These are phyloP conservation scores for Pueraria montana DNA, from an alignment of 306 rosid genomes.

Conservation along the genomic window DNA sequence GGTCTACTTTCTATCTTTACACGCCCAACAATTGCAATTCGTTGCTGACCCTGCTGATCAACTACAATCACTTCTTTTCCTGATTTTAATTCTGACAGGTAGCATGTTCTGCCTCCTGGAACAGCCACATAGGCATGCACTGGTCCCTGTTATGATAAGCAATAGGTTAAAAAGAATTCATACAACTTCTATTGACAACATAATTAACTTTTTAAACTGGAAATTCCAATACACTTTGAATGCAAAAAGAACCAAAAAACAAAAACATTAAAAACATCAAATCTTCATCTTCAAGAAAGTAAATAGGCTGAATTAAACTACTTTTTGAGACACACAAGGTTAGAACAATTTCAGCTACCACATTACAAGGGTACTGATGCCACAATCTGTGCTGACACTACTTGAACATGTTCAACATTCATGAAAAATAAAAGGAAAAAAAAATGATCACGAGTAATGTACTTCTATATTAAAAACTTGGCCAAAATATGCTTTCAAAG, in stretches of 20 bases:
- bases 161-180: background rate
- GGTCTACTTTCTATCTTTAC: constrained; percentile 91
- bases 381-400: background rate
- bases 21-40: constrained; percentile 83
- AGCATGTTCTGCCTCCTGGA: constrained; percentile 89
- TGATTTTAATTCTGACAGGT: constrained; percentile 83
- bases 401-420: background rate
- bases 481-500: constrained; percentile 29
- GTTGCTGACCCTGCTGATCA: constrained; percentile 79
- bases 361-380: background rate
- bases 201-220: background rate
- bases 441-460: background rate
- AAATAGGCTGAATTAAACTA: background rate
- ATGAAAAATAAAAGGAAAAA: background rate
- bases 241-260: background rate
- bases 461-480: background rate
- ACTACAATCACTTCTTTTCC: constrained; percentile 90
- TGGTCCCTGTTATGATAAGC: constrained; percentile 67
- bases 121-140: constrained; percentile 87
- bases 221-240: background rate
- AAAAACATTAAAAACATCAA: background rate
- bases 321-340: background rate
- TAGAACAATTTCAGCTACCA: constrained; percentile 22
- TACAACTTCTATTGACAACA: background rate
- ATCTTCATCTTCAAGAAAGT: constrained; percentile 9